Evolutionary conservation across 139 green algal genomes (phyloP), one percentile per base, ranked within the genome.

Genomic region (Chlorella sorokiniana): DNA sequence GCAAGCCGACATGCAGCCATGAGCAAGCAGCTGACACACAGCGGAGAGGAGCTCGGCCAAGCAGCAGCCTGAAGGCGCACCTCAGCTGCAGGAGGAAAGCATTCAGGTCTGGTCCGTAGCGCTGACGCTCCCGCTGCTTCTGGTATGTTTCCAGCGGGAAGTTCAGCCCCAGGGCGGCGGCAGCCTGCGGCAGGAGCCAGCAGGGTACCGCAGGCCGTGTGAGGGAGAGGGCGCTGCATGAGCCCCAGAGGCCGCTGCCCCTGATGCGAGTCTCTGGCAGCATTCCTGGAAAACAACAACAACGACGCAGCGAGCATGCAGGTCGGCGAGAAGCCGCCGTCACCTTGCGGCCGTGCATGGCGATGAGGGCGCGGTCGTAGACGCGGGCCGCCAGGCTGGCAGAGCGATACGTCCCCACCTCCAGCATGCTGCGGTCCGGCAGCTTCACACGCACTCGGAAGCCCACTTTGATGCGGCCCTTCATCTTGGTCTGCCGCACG

Each of bases 361-460:
- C 76, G 35, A 86, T 86, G 27, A 78, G 20, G 25, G 82, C 82
- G 1, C 29, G 65, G 65, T 86, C 82, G 44, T 79, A 38, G 5
- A 56, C 67, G 16, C 61, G 29, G 14, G 82, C 82, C 27, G 82
- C 82, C 23, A 27, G 44, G 23, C 76, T 35, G 1, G 71, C n/a
- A 2, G 72, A 48, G 72, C 35, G 4, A 37, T 52, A 23, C 35
- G 22, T 29, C 3, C 72, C 35, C 35, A 68, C 8, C 33, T 35
- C 38, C 18, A 72, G 35, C 38, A 3, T 31, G 37, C 20, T 52
- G 11, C 22, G 16, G 37, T n/a, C 56, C 16, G 16, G 56, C 56
- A 33, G 56, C 56, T 29, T 16, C 22, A 65, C 56, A 10, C 56
- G 16, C 18, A 31, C 56, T 65, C 23, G 18, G 22, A 16, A 11